A percentile compares a stretch with the other conserved stretches of the same genome.
Conservation (phyloP, 495 filamentous ascomycete species). For the Annulohypoxylon moriforme region DNA sequence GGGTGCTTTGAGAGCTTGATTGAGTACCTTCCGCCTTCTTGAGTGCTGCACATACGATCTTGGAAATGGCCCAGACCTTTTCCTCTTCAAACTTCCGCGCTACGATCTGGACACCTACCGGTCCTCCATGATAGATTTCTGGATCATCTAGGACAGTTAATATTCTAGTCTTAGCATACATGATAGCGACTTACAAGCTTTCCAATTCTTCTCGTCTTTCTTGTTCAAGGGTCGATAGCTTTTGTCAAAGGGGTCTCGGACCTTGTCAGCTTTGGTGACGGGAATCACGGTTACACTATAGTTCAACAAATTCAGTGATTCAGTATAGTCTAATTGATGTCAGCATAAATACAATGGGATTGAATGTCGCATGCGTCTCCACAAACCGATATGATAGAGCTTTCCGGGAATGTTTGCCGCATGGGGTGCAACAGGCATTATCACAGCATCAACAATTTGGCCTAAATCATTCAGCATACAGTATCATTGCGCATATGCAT, state of each 20-base stretch:
- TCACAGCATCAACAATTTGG: conserved; percentile 61
- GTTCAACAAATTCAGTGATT: conserved; percentile 48
- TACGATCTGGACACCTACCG: conserved; percentile 62
- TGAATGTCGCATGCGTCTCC: background rate
- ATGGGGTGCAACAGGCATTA: conserved; percentile 68
- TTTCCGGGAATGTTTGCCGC: conserved; percentile 57
- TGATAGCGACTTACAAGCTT: conserved; percentile 48
- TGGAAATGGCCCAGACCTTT: conserved; percentile 55
- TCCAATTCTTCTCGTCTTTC: conserved; percentile 52
- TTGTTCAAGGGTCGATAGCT: conserved; percentile 50
- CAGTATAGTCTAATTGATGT: conserved; percentile 46
- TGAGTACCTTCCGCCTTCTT: conserved; percentile 6
- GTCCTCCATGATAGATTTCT: conserved; percentile 59
- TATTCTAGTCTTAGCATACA: conserved; percentile 4
- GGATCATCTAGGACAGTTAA: conserved; percentile 54
- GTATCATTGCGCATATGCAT: background rate
- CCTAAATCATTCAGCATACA: conserved; percentile 18
- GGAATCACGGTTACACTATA: conserved; percentile 53
- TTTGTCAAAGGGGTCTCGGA: conserved; percentile 45
- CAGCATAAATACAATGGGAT: background rate
- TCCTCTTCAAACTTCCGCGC: conserved; percentile 62
- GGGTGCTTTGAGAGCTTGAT: background rate
- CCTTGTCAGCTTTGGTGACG: conserved; percentile 58
- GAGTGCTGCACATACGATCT: conserved; percentile 36
- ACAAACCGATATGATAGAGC: conserved; percentile 41